These are phyloP conservation scores for Yamadazyma songkhlaensis DNA, from an alignment of 1,139 yeast genomes.

Conservation along the genomic window DNA sequence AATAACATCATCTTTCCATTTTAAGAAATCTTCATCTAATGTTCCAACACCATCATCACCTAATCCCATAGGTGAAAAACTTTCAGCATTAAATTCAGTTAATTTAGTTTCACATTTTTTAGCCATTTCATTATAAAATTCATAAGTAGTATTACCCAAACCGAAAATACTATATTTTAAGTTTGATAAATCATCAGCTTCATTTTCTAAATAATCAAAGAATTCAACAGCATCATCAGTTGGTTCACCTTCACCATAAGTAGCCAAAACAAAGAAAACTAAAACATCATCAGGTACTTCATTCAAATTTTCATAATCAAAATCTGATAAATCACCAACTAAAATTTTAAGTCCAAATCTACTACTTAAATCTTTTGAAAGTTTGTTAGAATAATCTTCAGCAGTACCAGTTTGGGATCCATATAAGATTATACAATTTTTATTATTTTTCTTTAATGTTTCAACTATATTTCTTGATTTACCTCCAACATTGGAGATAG, in stretches of 20 bases:
- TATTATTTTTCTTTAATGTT: conserved; percentile 58
- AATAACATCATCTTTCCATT: conserved; percentile 84
- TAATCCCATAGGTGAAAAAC: conserved; percentile 73
- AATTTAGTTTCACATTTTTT: conserved; percentile 47
- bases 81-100: conserved; percentile 65
- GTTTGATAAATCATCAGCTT: conserved; percentile 59
- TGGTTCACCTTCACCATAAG: conserved; percentile 98
- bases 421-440: conserved; percentile 77
- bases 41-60: conserved; percentile 97
- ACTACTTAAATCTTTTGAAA: conserved; percentile 82
- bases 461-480: conserved; percentile 62
- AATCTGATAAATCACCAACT: conserved; percentile 85
- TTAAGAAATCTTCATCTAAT: conserved; percentile 89
- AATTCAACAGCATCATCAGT: conserved; percentile 89
- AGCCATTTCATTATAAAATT: conserved; percentile 84
- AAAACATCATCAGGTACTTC: conserved; percentile 51
- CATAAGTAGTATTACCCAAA: conserved; percentile 91
- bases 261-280: conserved; percentile 77
- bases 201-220: conserved; percentile 55
- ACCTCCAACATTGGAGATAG: conserved; percentile 33
- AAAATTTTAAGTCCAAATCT: conserved; percentile 80
- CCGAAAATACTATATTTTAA: conserved; percentile 79
- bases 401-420: conserved; percentile 99
- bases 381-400: conserved; percentile 90
- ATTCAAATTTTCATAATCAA: conserved; percentile 72